Percentiles rank a stretch among this genome's conserved stretches.
phyloP scores from a whole-genome alignment of 495 filamentous ascomycete genomes.

The Parachaetomium inaequale region DNA sequence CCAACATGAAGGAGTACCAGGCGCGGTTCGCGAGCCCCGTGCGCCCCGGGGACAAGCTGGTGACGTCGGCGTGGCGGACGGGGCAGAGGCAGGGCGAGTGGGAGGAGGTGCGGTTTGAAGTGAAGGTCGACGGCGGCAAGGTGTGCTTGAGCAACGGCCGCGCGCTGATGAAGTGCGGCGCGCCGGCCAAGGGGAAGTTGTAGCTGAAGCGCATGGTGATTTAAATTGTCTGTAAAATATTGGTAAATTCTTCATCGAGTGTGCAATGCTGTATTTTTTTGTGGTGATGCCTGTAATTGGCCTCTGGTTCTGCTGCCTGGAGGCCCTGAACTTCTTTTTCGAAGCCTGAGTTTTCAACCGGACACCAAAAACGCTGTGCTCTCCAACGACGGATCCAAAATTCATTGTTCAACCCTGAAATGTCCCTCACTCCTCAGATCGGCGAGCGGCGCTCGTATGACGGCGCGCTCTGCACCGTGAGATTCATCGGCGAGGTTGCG shows the following conservation, averaged over 20 bases:
- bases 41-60: slow-evolving; percentile 66
- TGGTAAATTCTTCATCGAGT: neutral
- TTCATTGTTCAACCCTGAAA: neutral
- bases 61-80: slow-evolving; percentile 61
- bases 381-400: neutral
- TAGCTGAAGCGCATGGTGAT: slow-evolving; percentile 35
- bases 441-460: slow-evolving; percentile 77
- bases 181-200: slow-evolving; percentile 59
- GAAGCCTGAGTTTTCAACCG: no score
- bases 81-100: slow-evolving; percentile 65
- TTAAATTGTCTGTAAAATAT: neutral
- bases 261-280: neutral
- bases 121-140: slow-evolving; percentile 67
- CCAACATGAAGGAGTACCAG: slow-evolving; percentile 80
- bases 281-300: neutral
- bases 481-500: slow-evolving; percentile 72
- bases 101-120: slow-evolving; percentile 78
- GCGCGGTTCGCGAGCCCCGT: slow-evolving; percentile 84
- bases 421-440: slow-evolving; percentile 37
- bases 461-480: slow-evolving; percentile 72
- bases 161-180: slow-evolving; percentile 65
- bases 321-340: neutral
- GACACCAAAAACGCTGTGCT: neutral
- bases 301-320: slow-evolving; percentile 20
- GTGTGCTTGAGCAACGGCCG: slow-evolving; percentile 80